A percentile compares a stretch with the other conserved stretches of the same genome.
These are phyloP conservation scores for Microsporum ferrugineum DNA, from an alignment of 2,329 filamentous ascomycete species.

Conservation along the genomic window DNA sequence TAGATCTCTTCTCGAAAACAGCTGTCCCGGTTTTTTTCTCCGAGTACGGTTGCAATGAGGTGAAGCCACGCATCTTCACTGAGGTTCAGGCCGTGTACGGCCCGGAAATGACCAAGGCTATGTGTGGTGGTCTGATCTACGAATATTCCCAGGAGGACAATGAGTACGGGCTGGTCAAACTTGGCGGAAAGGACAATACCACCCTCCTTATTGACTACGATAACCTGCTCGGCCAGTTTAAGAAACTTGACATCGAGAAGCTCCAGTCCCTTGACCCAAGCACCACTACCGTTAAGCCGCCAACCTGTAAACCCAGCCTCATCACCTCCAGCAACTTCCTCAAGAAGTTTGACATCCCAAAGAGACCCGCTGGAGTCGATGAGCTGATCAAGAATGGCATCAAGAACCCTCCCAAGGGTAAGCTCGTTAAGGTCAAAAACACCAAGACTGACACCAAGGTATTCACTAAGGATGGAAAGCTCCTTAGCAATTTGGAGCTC, in stretches of 20 bases:
- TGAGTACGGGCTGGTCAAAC: slow-evolving; percentile 47
- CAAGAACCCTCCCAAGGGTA: slow-evolving; percentile 49
- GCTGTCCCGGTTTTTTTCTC: slow-evolving; percentile 55
- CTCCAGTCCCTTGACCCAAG: slow-evolving; percentile 54
- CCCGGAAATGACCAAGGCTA: slow-evolving; percentile 45
- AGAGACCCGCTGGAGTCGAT: slow-evolving; percentile 54
- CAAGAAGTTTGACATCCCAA: slow-evolving; percentile 67
- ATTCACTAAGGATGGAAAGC: slow-evolving; percentile 42
- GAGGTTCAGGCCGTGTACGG: slow-evolving; percentile 52
- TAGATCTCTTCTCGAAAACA: slow-evolving; percentile 46
- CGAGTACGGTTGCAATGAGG: slow-evolving; percentile 55
- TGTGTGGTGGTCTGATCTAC: slow-evolving; percentile 48
- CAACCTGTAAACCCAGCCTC: slow-evolving; percentile 53
- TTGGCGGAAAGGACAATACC: slow-evolving; percentile 48
- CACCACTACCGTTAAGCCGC: slow-evolving; percentile 44
- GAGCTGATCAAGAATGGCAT: slow-evolving; percentile 69
- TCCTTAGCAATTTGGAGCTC: slow-evolving; percentile 54
- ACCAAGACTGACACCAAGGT: slow-evolving; percentile 49
- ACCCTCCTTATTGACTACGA: slow-evolving; percentile 55
- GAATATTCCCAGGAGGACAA: slow-evolving; percentile 40
- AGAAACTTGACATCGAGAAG: slow-evolving; percentile 57
- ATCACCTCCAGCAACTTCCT: slow-evolving; percentile 58
- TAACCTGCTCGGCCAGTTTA: slow-evolving; percentile 63
- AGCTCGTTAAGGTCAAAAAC: slow-evolving; percentile 49
- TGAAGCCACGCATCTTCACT: slow-evolving; percentile 46